A percentile compares a stretch with the other conserved stretches of the same genome.
Evolutionary conservation across 495 filamentous ascomycete species (phyloP).

Genomic region (Tuber aestivum): DNA sequence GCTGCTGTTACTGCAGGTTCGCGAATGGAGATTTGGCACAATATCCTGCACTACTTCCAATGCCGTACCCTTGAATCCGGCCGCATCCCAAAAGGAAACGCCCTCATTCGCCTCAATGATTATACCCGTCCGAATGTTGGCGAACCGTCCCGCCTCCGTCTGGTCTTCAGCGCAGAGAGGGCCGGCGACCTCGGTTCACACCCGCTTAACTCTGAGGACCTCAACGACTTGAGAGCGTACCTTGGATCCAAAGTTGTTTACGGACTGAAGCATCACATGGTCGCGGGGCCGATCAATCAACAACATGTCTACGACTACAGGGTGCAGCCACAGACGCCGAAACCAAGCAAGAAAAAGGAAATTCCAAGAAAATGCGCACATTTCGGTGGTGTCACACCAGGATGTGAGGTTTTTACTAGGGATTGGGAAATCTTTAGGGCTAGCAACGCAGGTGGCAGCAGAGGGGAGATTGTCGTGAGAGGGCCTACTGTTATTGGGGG

Average conservation of each 20-base stretch:
- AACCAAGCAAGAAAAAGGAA: slow-evolving; percentile 37
- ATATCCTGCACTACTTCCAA: slow-evolving; percentile 63
- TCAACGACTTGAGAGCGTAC: slow-evolving; percentile 74
- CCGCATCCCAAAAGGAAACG: slow-evolving; percentile 61
- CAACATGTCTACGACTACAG: slow-evolving; percentile 85
- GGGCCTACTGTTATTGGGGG: slow-evolving; percentile 64
- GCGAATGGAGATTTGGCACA: slow-evolving; percentile 50
- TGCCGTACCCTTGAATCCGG: slow-evolving; percentile 63
- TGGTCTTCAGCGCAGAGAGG: slow-evolving; percentile 63
- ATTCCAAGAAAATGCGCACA: slow-evolving; percentile 53
- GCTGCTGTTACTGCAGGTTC: slow-evolving; percentile 51
- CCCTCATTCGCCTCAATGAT: slow-evolving; percentile 59
- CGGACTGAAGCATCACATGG: slow-evolving; percentile 69
- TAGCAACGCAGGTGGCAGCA: slow-evolving; percentile 49
- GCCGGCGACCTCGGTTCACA: slow-evolving; percentile 49
- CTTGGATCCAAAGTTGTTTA: slow-evolving; percentile 77
- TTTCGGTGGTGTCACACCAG: slow-evolving; percentile 76
- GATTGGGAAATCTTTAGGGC: slow-evolving; percentile 57
- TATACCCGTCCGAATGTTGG: slow-evolving; percentile 58
- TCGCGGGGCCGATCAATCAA: slow-evolving; percentile 80
- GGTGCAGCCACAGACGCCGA: slow-evolving; percentile 44
- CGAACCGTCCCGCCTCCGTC: slow-evolving; percentile 65
- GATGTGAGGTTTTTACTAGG: slow-evolving; percentile 66
- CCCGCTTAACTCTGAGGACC: slow-evolving; percentile 56
- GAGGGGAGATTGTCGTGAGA: slow-evolving; percentile 54